Evolutionary conservation across 306 rosid genomes (phyloP), one percentile per base, ranked within the genome.

Genomic region (Glycine latifolia): DNA sequence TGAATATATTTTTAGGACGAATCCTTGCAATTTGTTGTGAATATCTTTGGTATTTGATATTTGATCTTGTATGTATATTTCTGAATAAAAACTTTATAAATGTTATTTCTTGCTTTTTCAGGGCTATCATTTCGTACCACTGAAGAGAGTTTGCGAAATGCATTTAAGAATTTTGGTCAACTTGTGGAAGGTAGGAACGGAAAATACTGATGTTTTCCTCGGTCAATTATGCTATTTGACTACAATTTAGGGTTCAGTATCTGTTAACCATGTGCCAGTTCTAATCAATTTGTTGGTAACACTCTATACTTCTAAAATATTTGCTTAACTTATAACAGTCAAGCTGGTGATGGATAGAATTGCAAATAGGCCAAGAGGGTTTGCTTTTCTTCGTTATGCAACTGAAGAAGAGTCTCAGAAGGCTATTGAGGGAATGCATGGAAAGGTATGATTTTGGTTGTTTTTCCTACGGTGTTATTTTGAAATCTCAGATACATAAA

Each of bases 391-490:
- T 53, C 90, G 86, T 37, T 95, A 95, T 69, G 92, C 88, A 81
- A 87, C 94, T 1, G 90, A 89, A 87, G 95, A 93, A 76, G 97
- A 90, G 71, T 91, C 99, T 20, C 92, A 79, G 52, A 87, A 88
- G 65, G 99, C 97, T 84, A 93, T 95, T 13, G 88, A 92, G 17
- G 97, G 97, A 82, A 89, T 95, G 99, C 99, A 95, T 79, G 97
- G 99, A 77, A 91, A 91, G 97, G 99, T 95, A 77, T 69, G 86
- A 41, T 56, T 46, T 61, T 53, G 39, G 31, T 43, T 2, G 35
- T 35, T 15, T 35, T 15, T 83, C 41, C 67, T 9, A 7, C 49
- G 14, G 35, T 80, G 61, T 49, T 67, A 14, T n/a, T 44, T 48
- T 12, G 15, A 16, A 67, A 83, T 15, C 49, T 82, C 14, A 17